A percentile compares a stretch with the other conserved stretches of the same genome.
These are phyloP conservation scores for Casaregolazyma lundiana DNA, from an alignment of 1,139 yeast genomes.

Conservation along the genomic window DNA sequence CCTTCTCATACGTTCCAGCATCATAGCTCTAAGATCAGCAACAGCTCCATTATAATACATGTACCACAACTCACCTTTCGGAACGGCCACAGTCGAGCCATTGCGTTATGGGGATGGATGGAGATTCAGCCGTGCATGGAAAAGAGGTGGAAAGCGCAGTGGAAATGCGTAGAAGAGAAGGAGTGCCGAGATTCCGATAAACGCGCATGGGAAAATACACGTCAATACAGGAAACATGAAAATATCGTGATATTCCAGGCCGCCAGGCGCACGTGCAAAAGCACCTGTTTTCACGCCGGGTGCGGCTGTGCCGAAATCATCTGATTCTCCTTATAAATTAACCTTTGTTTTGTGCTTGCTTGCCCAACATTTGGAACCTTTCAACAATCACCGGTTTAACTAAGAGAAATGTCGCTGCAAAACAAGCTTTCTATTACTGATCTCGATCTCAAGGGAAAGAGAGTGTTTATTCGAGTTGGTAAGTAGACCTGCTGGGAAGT, in stretches of 20 bases:
- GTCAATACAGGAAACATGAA: no score
- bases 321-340: not conserved
- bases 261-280: no score
- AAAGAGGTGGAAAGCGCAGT: no score
- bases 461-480: slow-evolving; percentile 92
- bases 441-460: slow-evolving; percentile 75
- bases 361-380: slow-evolving; percentile 6
- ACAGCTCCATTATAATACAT: no score
- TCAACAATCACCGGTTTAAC: not conserved
- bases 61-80: slow-evolving; percentile 8
- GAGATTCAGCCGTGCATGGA: not conserved
- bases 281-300: not conserved
- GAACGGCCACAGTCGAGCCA: slow-evolving; percentile 12
- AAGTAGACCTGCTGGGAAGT: no score
- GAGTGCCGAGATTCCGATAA: no score
- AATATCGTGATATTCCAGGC: no score
- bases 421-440: slow-evolving; percentile 89
- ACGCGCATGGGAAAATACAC: no score
- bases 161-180: no score
- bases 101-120: not conserved
- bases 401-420: slow-evolving; percentile 71
- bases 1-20: slow-evolving; percentile 29
- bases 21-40: slow-evolving; percentile 3
- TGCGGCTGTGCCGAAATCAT: not conserved
- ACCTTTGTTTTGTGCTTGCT: slow-evolving; percentile 4